These are phyloP conservation scores for Hemileccinum impolitum DNA, from an alignment of 768 basidiomycete genomes.

Conservation along the genomic window DNA sequence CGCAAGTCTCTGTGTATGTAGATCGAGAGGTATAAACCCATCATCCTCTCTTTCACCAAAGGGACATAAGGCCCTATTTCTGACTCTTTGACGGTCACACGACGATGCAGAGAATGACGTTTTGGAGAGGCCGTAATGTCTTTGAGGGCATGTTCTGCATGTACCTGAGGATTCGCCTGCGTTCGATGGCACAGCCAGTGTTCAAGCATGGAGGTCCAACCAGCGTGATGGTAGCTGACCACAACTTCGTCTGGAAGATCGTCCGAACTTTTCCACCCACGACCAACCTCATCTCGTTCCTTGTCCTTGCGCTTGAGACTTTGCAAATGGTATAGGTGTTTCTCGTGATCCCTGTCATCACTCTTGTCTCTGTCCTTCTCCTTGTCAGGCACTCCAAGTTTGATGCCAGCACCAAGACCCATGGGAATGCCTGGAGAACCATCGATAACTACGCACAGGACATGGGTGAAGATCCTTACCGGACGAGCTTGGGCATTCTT, in stretches of 20 bases:
- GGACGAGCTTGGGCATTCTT: conserved; percentile 81
- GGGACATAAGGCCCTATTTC: conserved; percentile 78
- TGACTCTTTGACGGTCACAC: conserved; percentile 39
- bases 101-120: conserved; percentile 42
- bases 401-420: conserved; percentile 76
- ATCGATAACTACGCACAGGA: conserved; percentile 1
- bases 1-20: conserved; percentile 73
- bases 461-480: conserved; percentile 36
- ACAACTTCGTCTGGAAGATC: conserved; percentile 33
- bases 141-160: conserved; percentile 19
- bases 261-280: conserved; percentile 35
- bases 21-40: conserved; percentile 81
- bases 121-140: conserved; percentile 41
- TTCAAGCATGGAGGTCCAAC: conserved; percentile 77
- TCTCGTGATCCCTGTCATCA: conserved; percentile 33
- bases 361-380: conserved; percentile 34
- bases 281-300: conserved; percentile 33
- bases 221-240: conserved; percentile 35
- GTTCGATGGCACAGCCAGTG: conserved; percentile 58
- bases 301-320: conserved; percentile 36
- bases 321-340: conserved; percentile 23
- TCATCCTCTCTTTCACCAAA: conserved; percentile 83
- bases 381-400: conserved; percentile 53
- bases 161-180: conserved; percentile 22
- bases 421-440: conserved; percentile 60